phyloP scores from a whole-genome alignment of 176 grass and related monocot species.

The Puccinellia tenuiflora region DNA sequence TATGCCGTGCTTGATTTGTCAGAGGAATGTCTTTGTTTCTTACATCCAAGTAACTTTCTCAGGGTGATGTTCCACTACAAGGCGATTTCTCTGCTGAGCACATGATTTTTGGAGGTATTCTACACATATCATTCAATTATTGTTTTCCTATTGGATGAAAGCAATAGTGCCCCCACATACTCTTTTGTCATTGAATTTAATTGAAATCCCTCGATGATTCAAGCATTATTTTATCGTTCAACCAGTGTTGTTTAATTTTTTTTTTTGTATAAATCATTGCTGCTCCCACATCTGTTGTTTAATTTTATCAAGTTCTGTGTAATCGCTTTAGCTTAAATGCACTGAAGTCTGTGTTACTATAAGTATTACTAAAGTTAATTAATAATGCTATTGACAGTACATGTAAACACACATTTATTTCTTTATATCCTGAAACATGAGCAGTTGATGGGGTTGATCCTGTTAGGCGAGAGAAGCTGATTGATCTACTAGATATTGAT shows the following conservation, averaged over 20 bases:
- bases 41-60: slow-evolving; percentile 4
- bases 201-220: not conserved
- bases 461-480: slow-evolving; percentile 74
- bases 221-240: not conserved
- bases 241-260: not conserved
- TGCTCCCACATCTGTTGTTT: not conserved
- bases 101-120: slow-evolving; percentile 99
- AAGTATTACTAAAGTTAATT: not conserved
- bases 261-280: not conserved
- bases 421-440: slow-evolving; percentile 33
- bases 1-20: not conserved
- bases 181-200: slow-evolving; percentile 1
- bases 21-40: slow-evolving; percentile 18
- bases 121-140: not conserved
- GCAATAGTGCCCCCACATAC: not conserved
- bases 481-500: slow-evolving; percentile 94
- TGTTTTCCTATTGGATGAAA: slow-evolving; percentile 3
- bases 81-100: slow-evolving; percentile 94
- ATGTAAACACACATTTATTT: slow-evolving; percentile 18
- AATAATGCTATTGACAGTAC: slow-evolving; percentile 8
- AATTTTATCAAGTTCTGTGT: not conserved
- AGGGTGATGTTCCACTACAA: slow-evolving; percentile 99
- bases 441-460: slow-evolving; percentile 94
- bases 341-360: not conserved
- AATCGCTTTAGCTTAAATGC: not conserved